phyloP scores from a whole-genome alignment of 345 rosid genomes.

The Erucastrum elatum region DNA sequence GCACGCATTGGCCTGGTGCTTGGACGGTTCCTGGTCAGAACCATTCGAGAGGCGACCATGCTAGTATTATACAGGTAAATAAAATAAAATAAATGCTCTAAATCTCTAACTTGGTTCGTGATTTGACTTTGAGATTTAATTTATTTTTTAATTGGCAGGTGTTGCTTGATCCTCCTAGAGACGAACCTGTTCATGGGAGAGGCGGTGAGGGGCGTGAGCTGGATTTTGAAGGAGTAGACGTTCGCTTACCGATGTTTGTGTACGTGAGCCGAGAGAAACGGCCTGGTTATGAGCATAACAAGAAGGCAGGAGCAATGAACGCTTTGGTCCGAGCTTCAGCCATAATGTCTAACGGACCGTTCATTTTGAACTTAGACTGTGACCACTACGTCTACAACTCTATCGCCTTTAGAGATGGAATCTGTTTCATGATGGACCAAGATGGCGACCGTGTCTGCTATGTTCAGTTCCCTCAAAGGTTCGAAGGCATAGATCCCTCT shows the following conservation, averaged over 20 bases:
- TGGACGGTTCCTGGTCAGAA: no score
- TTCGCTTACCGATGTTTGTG: conserved; percentile 80
- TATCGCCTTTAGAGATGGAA: conserved; percentile 68
- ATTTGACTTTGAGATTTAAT: no score
- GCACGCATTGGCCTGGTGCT: no score
- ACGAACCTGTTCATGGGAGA: conserved; percentile 45
- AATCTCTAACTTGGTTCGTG: no score
- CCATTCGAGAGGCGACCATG: no score
- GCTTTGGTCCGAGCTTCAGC: conserved; percentile 83
- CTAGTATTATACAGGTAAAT: no score
- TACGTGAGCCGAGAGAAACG: conserved; percentile 83
- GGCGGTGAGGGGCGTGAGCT: not conserved
- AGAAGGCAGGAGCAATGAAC: conserved; percentile 95
- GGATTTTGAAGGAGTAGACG: conserved; percentile 63
- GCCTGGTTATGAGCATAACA: conserved; percentile 87
- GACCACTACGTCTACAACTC: conserved; percentile 83
- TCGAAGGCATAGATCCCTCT: conserved; percentile 85
- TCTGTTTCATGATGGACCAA: conserved; percentile 88
- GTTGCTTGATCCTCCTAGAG: conserved; percentile 70
- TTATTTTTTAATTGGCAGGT: conserved; percentile 42
- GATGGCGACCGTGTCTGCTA: conserved; percentile 62
- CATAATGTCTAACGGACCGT: conserved; percentile 85
- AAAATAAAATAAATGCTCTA: no score
- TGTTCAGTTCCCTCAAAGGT: conserved; percentile 87
- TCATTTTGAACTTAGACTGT: conserved; percentile 83